Percentiles rank a stretch among this genome's conserved stretches.
Conservation (phyloP, 208 protist genomes). For the Acanthamoeba royreba region DNA sequence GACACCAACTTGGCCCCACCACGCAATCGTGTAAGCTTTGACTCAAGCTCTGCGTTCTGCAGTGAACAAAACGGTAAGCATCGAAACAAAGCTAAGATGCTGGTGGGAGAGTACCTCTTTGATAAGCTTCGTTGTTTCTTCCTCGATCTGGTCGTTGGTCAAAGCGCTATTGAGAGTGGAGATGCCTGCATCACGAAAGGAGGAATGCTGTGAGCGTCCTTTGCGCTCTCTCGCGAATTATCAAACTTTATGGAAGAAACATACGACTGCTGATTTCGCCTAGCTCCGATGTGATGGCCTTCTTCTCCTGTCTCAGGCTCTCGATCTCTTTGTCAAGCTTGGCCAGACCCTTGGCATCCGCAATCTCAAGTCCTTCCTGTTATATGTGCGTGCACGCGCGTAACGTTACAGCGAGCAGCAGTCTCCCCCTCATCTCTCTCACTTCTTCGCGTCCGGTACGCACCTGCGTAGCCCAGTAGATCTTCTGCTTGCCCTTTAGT, state of each 20-base stretch:
- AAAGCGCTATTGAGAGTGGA: background rate
- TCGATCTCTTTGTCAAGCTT: slow-evolving; percentile 18
- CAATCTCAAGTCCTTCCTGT: slow-evolving; percentile 18
- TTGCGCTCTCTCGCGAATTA: background rate
- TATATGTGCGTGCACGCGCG: no score
- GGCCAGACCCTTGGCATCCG: background rate
- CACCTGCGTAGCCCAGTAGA: slow-evolving; percentile 11
- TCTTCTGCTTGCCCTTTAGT: slow-evolving; percentile 47
- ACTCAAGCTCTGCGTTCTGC: background rate
- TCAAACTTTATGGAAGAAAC: background rate
- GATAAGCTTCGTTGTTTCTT: background rate
- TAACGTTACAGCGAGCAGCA: no score
- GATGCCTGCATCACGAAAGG: background rate
- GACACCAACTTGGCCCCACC: slow-evolving; percentile 20
- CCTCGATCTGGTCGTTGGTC: background rate
- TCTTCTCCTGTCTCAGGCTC: background rate
- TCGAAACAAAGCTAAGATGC: no score
- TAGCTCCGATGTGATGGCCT: background rate
- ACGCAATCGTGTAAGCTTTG: background rate
- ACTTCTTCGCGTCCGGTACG: no score
- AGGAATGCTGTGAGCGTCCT: background rate
- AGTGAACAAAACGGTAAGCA: background rate
- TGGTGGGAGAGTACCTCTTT: background rate
- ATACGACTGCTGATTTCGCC: background rate
- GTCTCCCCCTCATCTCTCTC: no score